Percentiles rank a stretch among this genome's conserved stretches.
These are phyloP conservation scores for Beauveria rudraprayagi DNA, from an alignment of 2,329 filamentous ascomycete species.

Conservation along the genomic window DNA sequence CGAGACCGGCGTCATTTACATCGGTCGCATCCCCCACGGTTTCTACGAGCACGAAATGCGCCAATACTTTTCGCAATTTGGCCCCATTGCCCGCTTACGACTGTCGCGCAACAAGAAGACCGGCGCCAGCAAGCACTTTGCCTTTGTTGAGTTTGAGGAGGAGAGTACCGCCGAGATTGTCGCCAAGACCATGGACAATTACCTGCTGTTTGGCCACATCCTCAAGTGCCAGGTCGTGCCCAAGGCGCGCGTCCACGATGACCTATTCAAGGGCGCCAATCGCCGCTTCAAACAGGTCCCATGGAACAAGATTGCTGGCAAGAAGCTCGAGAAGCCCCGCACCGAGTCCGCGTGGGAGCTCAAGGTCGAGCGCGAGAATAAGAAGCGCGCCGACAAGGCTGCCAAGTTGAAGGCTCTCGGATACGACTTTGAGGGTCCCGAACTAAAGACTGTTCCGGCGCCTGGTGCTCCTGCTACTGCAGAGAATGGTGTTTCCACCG, in stretches of 20 bases:
- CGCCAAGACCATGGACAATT: slow-evolving; percentile 94
- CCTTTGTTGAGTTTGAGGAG: slow-evolving; percentile 84
- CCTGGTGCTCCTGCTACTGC: slow-evolving; percentile 29
- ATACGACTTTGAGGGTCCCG: slow-evolving; percentile 73
- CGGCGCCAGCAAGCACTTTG: slow-evolving; percentile 85
- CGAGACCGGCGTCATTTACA: slow-evolving; percentile 73
- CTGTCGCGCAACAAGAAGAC: slow-evolving; percentile 89
- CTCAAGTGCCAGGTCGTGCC: slow-evolving; percentile 78
- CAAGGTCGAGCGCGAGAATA: slow-evolving; percentile 65
- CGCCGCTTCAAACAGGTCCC: slow-evolving; percentile 83
- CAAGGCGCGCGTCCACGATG: slow-evolving; percentile 66
- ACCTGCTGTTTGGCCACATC: slow-evolving; percentile 89
- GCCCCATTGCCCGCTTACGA: slow-evolving; percentile 67
- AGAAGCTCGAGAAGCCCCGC: slow-evolving; percentile 63
- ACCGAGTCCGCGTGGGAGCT: slow-evolving; percentile 71
- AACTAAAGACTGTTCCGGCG: slow-evolving; percentile 50
- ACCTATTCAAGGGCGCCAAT: slow-evolving; percentile 86
- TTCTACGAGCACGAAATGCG: slow-evolving; percentile 97
- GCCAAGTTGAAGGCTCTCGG: slow-evolving; percentile 71
- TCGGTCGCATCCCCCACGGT: slow-evolving; percentile 82
- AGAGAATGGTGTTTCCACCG: slow-evolving; percentile 20
- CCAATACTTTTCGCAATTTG: slow-evolving; percentile 90
- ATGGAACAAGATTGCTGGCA: slow-evolving; percentile 77
- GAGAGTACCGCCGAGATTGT: slow-evolving; percentile 78
- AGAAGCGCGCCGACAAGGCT: slow-evolving; percentile 58